Conservation (phyloP, 108 stramenopile genomes). For the Nitzschia sp. region DNA sequence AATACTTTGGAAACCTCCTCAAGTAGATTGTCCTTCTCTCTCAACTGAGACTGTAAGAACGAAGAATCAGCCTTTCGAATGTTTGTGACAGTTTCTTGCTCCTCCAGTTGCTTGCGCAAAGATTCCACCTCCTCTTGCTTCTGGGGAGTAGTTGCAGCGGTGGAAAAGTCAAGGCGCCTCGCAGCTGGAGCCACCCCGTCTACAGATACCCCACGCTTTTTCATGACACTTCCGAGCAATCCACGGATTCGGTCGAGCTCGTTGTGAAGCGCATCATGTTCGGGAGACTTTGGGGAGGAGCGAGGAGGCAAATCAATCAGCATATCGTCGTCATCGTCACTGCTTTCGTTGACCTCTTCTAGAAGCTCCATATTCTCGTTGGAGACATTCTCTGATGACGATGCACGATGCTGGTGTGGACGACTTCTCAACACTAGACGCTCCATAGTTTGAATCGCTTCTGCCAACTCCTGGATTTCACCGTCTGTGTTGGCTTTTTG, state of each 20-base stretch:
- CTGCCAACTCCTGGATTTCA: conserved; percentile 64
- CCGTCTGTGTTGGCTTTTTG: conserved; percentile 37
- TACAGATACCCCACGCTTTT: conserved; percentile 46
- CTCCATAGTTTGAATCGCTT: conserved; percentile 81
- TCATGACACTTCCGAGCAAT: conserved; percentile 68
- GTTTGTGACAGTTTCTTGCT: conserved; percentile 57
- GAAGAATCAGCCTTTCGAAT: conserved; percentile 72
- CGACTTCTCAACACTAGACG: conserved; percentile 68
- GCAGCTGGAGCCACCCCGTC: background rate
- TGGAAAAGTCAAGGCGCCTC: conserved; percentile 18
- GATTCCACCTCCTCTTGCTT: conserved; percentile 58
- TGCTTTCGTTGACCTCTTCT: conserved; percentile 23
- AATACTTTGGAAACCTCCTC: conserved; percentile 70
- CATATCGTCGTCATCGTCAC: conserved; percentile 44
- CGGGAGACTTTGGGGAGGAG: background rate
- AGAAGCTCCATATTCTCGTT: background rate
- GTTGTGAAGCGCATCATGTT: conserved; percentile 39
- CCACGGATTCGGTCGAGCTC: conserved; percentile 78
- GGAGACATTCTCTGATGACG: background rate
- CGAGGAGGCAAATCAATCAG: conserved; percentile 18
- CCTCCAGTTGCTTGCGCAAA: conserved; percentile 63
- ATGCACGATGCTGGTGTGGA: conserved; percentile 9
- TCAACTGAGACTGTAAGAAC: conserved; percentile 66
- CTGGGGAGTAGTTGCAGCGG: conserved; percentile 22
- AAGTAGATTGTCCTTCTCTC: conserved; percentile 71